Evolutionary conservation across 805 yeast species (phyloP), one percentile per base, ranked within the genome.

Genomic region (Kazachstania bromeliacearum): DNA sequence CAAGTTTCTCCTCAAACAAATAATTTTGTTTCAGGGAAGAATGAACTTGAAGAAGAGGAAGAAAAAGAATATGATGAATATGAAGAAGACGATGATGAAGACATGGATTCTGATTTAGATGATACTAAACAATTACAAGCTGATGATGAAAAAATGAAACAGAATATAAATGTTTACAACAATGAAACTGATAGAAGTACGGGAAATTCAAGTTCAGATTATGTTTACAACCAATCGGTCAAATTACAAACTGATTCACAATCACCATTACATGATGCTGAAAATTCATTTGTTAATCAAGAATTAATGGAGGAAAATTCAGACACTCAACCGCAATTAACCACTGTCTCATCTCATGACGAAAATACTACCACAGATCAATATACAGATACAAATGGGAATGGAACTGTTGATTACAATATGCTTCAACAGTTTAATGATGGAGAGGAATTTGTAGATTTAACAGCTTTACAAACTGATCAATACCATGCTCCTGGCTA

Each of bases 401-500:
- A 35, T 29, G n/a, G n/a, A n/a, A n/a, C n/a, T n/a, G 20, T 30
- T 19, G 40, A 43, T 32, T 38, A 36, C 23, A 36, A 43, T 25
- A 37, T 35, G 40, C 29, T 39, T 4, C 36, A 40, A 25, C 38
- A 33, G 7, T 39, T 37, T 20, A 42, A 40, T 28, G 41, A 44
- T 14, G 46, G 45, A 7, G 67, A 62, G 21, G 67, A 66, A 32
- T 64, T 64, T 31, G 57, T 78, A 29, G 87, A 79, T 55, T 59
- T 81, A 44, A 67, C 81, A 4, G 68, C 67, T 49, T 62, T 82
- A 36, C 88, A 80, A 58, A 77, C 77, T 16, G 88, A 79, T 29
- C 94, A 83, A 58, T 71, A 72, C 5, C 76, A 69, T 50, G 72
- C 83, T 27, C 66, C 74, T 5, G 73, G 80, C 3, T 85, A 81